phyloP scores from a whole-genome alignment of 148 eudicot species.

The Vaccinium darrowii region DNA sequence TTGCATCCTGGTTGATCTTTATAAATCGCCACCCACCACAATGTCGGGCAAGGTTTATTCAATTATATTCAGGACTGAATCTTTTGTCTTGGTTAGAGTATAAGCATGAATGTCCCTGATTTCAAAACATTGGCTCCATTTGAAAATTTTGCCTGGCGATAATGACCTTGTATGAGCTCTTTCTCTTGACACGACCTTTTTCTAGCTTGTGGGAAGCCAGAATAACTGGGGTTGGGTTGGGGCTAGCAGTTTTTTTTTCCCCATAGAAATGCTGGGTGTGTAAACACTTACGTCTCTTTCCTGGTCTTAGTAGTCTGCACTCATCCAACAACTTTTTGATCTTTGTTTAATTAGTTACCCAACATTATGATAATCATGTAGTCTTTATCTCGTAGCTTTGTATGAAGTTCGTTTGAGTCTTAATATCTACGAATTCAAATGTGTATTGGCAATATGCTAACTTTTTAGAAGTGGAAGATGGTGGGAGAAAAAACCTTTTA shows the following conservation, averaged over 20 bases:
- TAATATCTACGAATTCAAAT: not conserved
- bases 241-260: not conserved
- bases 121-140: not conserved
- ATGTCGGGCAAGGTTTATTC: not conserved
- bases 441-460: not conserved
- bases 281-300: not conserved
- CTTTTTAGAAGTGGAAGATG: not conserved
- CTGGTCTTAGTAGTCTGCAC: conserved; percentile 6
- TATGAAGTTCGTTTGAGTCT: not conserved
- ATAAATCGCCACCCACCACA: not conserved
- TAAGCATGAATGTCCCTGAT: not conserved
- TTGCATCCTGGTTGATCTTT: not conserved
- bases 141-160: not conserved
- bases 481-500: not conserved
- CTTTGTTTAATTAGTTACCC: not conserved
- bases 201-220: not conserved
- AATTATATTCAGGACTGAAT: not conserved
- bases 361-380: not conserved
- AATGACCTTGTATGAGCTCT: not conserved
- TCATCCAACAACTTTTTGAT: not conserved
- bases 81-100: not conserved
- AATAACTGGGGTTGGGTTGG: not conserved
- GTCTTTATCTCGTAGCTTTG: not conserved
- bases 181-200: not conserved
- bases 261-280: not conserved